Evolutionary conservation across 441 rosid genomes (phyloP), one percentile per base, ranked within the genome.

Genomic region (Geranium incanum): DNA sequence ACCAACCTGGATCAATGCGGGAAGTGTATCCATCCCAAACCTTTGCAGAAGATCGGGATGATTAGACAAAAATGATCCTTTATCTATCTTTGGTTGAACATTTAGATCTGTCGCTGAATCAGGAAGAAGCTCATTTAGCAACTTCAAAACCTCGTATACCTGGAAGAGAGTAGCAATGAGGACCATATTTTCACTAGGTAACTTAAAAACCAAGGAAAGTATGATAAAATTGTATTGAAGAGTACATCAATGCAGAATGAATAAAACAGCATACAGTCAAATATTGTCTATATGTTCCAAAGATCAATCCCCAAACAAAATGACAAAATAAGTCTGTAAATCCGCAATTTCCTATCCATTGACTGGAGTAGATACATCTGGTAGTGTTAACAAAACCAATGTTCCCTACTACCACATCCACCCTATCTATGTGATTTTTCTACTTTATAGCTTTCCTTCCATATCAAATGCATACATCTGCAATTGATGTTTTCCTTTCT

Each of bases 61-160:
- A 78, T 82, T 77, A 70, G 72, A 77, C 75, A 92, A 81, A 82
- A 86, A 91, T 13, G 81, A 82, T 77, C 84, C 85, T 75, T 89
- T 92, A 67, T 92, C 97, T 74, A 75, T 78, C 65, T 81, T 43
- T 67, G 75, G 83, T 77, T 86, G 89, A 83, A 59, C 65, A 74
- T 73, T 83, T 68, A 78, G 80, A 66, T 81, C 86, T 72, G 74
- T 79, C 16, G 80, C 69, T 67, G 86, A 77, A 21, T 82, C 67
- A 36, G 98, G 99, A 59, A 95, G 92, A 76, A 95, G 93, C 85
- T 82, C 95, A 80, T 87, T 86, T 59, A 92, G 81, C 91, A 95
- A 80, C 86, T 88, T 92, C 83, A 95, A 81, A 75, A 95, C 90
- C 85, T 91, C 98, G 78, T 85, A 87, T 71, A 91, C 90, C 99